phyloP scores from a whole-genome alignment of 1,139 yeast species.

The Schizosaccharomyces versatilis region DNA sequence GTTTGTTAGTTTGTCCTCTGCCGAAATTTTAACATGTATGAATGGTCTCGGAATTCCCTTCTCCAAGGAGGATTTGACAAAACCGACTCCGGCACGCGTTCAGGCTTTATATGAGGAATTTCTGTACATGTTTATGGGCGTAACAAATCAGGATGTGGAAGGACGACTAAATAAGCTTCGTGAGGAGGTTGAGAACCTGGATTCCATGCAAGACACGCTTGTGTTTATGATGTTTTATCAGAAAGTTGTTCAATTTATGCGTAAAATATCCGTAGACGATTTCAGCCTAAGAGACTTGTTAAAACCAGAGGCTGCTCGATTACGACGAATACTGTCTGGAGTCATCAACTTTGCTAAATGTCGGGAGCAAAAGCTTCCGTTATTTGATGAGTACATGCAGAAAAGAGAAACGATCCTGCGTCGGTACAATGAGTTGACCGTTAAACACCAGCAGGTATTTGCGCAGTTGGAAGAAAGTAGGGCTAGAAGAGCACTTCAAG shows the following conservation, averaged over 20 bases:
- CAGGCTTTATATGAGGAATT: conserved; percentile 48
- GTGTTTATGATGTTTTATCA: conserved; percentile 10
- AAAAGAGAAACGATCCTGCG: conserved; percentile 26
- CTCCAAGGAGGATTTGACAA: conserved; percentile 37
- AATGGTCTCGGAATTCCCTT: conserved; percentile 30
- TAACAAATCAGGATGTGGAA: conserved; percentile 29
- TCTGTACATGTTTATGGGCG: conserved; percentile 45
- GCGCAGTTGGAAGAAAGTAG: conserved; percentile 15
- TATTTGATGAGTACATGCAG: conserved; percentile 38
- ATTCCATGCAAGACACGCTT: conserved; percentile 6
- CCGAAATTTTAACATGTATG: conserved; percentile 8
- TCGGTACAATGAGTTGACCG: conserved; percentile 6
- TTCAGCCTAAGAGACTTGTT: conserved; percentile 47
- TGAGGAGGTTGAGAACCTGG: conserved; percentile 7
- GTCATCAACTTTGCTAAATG: conserved; percentile 70
- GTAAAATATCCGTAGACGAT: conserved; percentile 51
- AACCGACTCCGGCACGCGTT: conserved; percentile 46
- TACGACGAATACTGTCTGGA: conserved; percentile 51
- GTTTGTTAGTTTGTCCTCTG: conserved; percentile 6
- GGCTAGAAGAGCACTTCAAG: conserved; percentile 31
- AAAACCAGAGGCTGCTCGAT: conserved; percentile 48
- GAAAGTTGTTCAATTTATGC: conserved; percentile 14
- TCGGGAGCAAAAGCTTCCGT: conserved; percentile 53
- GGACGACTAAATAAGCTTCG: conserved; percentile 15
- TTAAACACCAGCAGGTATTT: conserved; percentile 13